Evolutionary conservation across 192 early-diverging fungal genomes (phyloP).

Genomic region (Dimargaris cristalligena): DNA sequence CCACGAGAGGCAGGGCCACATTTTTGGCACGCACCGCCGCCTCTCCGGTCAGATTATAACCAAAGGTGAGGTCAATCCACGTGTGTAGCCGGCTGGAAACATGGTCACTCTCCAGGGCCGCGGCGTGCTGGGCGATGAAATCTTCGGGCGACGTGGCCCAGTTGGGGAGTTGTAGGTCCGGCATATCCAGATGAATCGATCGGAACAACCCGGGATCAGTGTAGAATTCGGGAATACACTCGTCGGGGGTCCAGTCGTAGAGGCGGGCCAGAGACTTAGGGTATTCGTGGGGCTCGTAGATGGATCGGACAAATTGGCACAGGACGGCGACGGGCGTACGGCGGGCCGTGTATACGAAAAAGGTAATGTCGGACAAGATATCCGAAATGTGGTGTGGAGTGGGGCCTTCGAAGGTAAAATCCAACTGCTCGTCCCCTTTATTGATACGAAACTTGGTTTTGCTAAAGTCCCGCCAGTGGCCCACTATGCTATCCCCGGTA

Average conservation of each 20-base stretch:
- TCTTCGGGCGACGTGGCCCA: constrained; percentile 59
- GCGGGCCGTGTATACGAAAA: constrained; percentile 48
- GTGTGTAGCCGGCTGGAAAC: constrained; percentile 59
- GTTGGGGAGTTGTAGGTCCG: constrained; percentile 28
- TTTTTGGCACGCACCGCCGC: constrained; percentile 62
- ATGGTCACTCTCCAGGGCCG: constrained; percentile 53
- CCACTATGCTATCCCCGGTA: constrained; percentile 24
- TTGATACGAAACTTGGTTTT: constrained; percentile 51
- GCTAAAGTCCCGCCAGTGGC: constrained; percentile 40
- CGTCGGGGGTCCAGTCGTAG: constrained; percentile 57
- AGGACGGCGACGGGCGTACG: constrained; percentile 42
- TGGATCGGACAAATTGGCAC: constrained; percentile 46
- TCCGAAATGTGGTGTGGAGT: constrained; percentile 53
- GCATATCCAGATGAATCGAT: constrained; percentile 47
- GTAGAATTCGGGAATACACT: constrained; percentile 59
- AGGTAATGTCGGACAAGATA: constrained; percentile 49
- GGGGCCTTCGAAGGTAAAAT: constrained; percentile 44
- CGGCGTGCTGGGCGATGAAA: constrained; percentile 61
- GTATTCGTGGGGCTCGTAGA: constrained; percentile 52
- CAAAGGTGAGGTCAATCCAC: constrained; percentile 86
- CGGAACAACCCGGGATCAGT: constrained; percentile 43
- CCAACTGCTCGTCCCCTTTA: constrained; percentile 54
- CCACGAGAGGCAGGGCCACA: constrained; percentile 38
- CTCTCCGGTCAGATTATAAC: constrained; percentile 63
- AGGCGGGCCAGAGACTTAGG: constrained; percentile 38